Conservation (phyloP, 768 basidiomycete genomes). For the Serendipita sp. region DNA sequence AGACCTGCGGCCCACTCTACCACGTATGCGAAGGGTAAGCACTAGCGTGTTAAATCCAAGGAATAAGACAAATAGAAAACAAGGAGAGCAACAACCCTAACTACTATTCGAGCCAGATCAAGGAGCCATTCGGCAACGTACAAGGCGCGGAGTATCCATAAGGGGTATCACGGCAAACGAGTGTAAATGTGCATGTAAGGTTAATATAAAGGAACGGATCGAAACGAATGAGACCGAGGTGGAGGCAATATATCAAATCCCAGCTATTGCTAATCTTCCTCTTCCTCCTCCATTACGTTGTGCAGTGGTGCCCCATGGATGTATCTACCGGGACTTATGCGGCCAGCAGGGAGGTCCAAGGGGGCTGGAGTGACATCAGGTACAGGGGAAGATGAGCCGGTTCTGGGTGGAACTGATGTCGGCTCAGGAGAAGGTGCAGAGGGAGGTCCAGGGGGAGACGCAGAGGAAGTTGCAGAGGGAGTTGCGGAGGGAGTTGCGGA, state of each 20-base stretch:
- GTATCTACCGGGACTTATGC: conserved; percentile 54
- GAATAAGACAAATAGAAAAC: not conserved
- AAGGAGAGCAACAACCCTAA: no score
- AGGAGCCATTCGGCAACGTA: no score
- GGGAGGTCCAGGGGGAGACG: conserved; percentile 8
- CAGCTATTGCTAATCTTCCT: conserved; percentile 32
- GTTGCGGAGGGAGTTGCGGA: conserved; percentile 21
- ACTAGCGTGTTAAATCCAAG: not conserved
- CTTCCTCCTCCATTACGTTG: conserved; percentile 72
- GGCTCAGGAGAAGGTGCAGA: conserved; percentile 23
- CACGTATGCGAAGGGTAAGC: not conserved
- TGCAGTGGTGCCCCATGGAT: conserved; percentile 74
- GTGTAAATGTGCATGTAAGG: not conserved
- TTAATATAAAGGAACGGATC: not conserved
- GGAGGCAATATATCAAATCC: not conserved
- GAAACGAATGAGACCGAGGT: not conserved
- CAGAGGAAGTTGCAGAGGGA: conserved; percentile 1
- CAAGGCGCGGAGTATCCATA: not conserved
- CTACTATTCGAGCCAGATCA: no score
- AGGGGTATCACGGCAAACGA: not conserved
- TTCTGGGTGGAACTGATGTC: conserved; percentile 14
- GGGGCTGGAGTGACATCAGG: conserved; percentile 2
- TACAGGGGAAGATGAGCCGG: not conserved
- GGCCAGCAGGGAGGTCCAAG: conserved; percentile 21
- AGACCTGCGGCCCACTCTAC: not conserved